Evolutionary conservation across 2,329 filamentous ascomycete species (phyloP), one percentile per base, ranked within the genome.

Genomic region (Cladophialophora exuberans): DNA sequence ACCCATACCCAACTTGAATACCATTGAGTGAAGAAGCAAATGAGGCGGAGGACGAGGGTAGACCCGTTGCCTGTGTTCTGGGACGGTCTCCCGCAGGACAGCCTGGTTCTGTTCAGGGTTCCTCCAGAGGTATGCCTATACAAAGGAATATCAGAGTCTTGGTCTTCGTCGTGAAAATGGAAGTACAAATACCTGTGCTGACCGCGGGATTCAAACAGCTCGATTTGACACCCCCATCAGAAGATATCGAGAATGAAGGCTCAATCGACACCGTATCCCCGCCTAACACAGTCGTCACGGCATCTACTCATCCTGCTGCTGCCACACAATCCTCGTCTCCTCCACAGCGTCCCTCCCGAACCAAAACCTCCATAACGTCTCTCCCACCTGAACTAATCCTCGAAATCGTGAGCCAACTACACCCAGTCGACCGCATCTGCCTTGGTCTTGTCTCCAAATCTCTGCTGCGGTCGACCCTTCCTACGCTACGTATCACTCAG

Each of bases 391-490:
- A 64, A 46, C 35, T 63, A 10, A 42, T 63, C 7, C 51, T 57
- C 51, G 41, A 48, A 9, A 61, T 66, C 39, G 48, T 59, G 10
- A 53, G 57, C 4, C 25, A 59, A n/a, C 55, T 67, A 33, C 54
- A 60, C 28, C 44, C 54, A 7, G 44, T 64, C 22, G 65, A 66
- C 36, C 60, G 63, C 18, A 60, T 63, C 30, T 63, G 64, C 31
- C 59, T 67, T 22, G 61, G 55, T 31, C 54, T 64, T 18, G 56
- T 62, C 20, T 65, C 62, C 58, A 65, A 64, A 51, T 15, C 31
- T 10, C 45, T 64, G 2, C 52, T 57, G 6, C 45, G 47, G 7
- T 33, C 50, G 17, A 47, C 57, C 22, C 26, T 62, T 2, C 54
- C 54, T 17, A 54, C 60, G 7, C 56, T 60, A 20, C 48, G 45